Evolutionary conservation across 768 basidiomycete genomes (phyloP).

Genomic region (Suillus placidus): DNA sequence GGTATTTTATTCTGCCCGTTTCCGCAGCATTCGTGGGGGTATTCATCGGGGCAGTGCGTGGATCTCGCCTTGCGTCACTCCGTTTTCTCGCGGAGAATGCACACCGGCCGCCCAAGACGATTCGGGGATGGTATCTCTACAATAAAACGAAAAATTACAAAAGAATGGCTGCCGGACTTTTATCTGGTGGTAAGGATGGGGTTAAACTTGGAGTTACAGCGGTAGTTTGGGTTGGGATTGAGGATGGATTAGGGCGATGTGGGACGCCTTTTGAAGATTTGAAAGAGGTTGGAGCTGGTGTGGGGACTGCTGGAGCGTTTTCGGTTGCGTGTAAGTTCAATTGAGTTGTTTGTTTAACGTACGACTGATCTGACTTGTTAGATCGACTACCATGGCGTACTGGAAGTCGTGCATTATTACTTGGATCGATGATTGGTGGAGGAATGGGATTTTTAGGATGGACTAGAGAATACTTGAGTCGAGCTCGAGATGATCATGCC

Average conservation of each 20-base stretch:
- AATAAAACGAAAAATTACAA: constrained; percentile 95
- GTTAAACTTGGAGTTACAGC: constrained; percentile 50
- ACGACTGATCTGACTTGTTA: constrained; percentile 29
- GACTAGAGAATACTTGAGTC: constrained; percentile 35
- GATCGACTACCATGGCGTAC: constrained; percentile 61
- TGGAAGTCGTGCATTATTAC: constrained; percentile 46
- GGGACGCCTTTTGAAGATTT: constrained; percentile 42
- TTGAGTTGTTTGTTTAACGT: too few relatives aligned
- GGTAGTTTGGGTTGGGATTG: constrained; percentile 50
- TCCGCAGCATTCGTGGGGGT: constrained; percentile 63
- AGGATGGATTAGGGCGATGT: constrained; percentile 44
- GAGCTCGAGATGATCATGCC: background rate
- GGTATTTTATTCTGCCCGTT: constrained; percentile 63
- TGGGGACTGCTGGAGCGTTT: constrained; percentile 64
- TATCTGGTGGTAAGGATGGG: constrained; percentile 63
- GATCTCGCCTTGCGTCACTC: constrained; percentile 68
- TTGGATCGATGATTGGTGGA: constrained; percentile 63
- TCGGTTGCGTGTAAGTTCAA: constrained; percentile 56
- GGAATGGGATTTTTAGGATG: constrained; percentile 51
- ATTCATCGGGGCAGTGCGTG: constrained; percentile 74
- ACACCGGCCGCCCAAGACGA: constrained; percentile 81
- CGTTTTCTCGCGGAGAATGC: constrained; percentile 93
- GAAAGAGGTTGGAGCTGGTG: constrained; percentile 63
- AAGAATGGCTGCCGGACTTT: constrained; percentile 72
- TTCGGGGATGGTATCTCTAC: constrained; percentile 95